Percentiles rank a stretch among this genome's conserved stretches.
Evolutionary conservation across 306 rosid species (phyloP).

Genomic region (Fagus sylvatica): DNA sequence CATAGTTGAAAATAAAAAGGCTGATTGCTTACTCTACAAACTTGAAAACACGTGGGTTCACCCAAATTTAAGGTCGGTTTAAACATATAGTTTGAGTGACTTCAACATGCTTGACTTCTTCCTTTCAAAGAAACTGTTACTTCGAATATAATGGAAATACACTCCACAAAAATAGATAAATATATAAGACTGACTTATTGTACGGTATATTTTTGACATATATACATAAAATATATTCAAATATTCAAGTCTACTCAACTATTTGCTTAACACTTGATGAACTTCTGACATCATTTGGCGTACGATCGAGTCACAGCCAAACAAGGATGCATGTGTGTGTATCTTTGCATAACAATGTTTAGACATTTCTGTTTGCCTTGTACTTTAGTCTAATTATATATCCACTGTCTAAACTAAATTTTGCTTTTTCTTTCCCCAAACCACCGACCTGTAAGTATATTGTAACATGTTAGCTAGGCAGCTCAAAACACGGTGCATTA

Average conservation of each 20-base stretch:
- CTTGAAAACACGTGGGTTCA: conserved; percentile 47
- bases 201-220: conserved; percentile 16
- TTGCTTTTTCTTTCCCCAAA: not conserved
- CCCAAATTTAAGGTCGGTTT: conserved; percentile 32
- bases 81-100: conserved; percentile 23
- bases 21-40: conserved; percentile 42
- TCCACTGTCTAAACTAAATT: not conserved
- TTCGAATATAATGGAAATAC: conserved; percentile 24
- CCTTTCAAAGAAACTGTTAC: conserved; percentile 44
- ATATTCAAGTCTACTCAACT: conserved; percentile 26
- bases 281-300: no score
- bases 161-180: conserved; percentile 26
- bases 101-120: conserved; percentile 27
- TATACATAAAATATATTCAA: conserved; percentile 36
- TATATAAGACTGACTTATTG: not conserved
- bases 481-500: not conserved
- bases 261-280: conserved; percentile 9
- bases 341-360: no score
- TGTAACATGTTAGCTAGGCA: not conserved
- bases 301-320: no score
- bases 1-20: not conserved
- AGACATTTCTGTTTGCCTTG: conserved; percentile 24
- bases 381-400: not conserved
- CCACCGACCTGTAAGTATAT: not conserved
- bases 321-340: no score